Conservation (phyloP, 106 monocot species). For the Platanthera guangdongensis region DNA sequence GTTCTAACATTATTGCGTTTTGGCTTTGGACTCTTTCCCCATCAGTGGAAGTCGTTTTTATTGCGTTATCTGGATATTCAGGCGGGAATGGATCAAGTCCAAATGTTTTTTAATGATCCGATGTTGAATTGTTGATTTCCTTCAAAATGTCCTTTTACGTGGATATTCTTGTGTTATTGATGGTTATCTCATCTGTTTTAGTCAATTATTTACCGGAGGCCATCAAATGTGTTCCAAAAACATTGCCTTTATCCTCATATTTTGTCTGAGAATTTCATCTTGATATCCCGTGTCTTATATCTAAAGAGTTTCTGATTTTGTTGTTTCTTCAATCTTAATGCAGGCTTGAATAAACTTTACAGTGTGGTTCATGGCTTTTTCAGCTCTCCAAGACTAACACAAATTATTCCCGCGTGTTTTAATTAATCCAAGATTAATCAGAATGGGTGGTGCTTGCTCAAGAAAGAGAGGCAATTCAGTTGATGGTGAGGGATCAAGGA, state of each 20-base stretch:
- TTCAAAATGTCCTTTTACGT: not conserved
- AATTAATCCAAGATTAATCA: slow-evolving; percentile 7
- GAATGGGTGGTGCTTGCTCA: slow-evolving; percentile 91
- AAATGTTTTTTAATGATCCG: not conserved
- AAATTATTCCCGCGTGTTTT: not conserved
- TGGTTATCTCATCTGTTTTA: not conserved
- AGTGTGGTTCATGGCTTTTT: not conserved
- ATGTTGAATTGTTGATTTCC: not conserved
- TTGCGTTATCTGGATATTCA: not conserved
- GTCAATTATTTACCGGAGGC: not conserved
- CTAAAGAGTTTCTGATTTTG: not conserved
- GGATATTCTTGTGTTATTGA: not conserved
- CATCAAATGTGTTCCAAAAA: not conserved
- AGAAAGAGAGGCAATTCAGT: slow-evolving; percentile 68
- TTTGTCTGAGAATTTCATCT: not conserved
- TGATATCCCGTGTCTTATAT: not conserved
- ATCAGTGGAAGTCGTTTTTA: not conserved
- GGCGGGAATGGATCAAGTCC: not conserved
- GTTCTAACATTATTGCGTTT: not conserved
- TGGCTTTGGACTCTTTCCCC: not conserved
- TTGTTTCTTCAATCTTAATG: not conserved
- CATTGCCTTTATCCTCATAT: too few species aligned
- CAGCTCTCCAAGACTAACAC: not conserved
- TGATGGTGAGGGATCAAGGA: slow-evolving; percentile 28
- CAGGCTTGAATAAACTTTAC: slow-evolving; percentile 6